Conservation (phyloP, 1,284 basidiomycete species). For the Thecaphora frezii region DNA sequence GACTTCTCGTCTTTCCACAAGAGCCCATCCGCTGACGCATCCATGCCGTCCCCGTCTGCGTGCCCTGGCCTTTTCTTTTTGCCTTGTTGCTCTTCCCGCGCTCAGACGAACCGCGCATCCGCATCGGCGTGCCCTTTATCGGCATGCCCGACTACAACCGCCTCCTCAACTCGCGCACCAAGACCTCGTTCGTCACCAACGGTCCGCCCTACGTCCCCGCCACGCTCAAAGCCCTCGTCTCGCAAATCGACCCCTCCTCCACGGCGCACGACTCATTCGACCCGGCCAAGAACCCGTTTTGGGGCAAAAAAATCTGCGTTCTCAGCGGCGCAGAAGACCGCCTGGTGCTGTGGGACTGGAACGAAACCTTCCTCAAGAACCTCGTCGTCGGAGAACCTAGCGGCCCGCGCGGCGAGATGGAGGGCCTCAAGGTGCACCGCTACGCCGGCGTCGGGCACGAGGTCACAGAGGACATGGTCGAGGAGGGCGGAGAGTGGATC, state of each 20-base stretch:
- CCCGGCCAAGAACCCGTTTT: conserved; percentile 36
- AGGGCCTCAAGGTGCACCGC: conserved; percentile 35
- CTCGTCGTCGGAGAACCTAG: conserved; percentile 41
- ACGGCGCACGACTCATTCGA: conserved; percentile 35
- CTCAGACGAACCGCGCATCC: conserved; percentile 67
- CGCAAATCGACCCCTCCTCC: conserved; percentile 43
- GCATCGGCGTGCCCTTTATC: conserved; percentile 71
- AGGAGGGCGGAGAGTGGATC: conserved; percentile 50
- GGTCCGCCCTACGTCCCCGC: conserved; percentile 49
- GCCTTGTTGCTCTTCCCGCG: conserved; percentile 2
- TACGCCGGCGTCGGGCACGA: conserved; percentile 40
- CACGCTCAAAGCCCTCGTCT: conserved; percentile 40
- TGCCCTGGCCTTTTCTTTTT: too few species aligned
- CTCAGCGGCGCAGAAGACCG: conserved; percentile 49
- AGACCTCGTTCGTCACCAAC: conserved; percentile 42
- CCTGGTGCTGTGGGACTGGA: conserved; percentile 49
- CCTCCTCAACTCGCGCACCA: conserved; percentile 43
- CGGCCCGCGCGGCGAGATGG: conserved; percentile 21
- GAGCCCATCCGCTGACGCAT: too few species aligned
- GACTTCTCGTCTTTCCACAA: too few species aligned
- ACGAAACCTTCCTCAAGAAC: conserved; percentile 42
- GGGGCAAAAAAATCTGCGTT: conserved; percentile 55
- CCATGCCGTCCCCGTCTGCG: too few species aligned
- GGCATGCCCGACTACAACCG: conserved; percentile 74
- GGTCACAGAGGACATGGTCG: conserved; percentile 49